Evolutionary conservation across 2,329 filamentous ascomycete genomes (phyloP), one percentile per base, ranked within the genome.

Genomic region (Fusarium clavum): DNA sequence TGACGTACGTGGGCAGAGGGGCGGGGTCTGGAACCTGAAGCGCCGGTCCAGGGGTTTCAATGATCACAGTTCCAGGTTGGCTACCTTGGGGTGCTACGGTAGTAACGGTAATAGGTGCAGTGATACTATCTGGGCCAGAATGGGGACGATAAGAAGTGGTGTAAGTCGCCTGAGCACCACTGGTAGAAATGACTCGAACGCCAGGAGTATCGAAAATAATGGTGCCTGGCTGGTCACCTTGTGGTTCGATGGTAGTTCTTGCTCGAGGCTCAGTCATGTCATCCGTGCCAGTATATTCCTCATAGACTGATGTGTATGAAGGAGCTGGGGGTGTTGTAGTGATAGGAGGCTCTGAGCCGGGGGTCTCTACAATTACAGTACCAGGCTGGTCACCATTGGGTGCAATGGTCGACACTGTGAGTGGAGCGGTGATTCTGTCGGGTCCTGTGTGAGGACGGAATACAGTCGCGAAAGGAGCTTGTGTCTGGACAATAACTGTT

Each of bases 201-300:
- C 32, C 57, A 22, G 67, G 67, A 6, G 67, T 70, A 14, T 71
- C 62, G 13, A 71, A 68, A 8, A 70, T 57, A 14, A 70, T 54
- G 7, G 67, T 70, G 4, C 67, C 63, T 4, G 67, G 67, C 29
- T 64, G 54, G 12, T 68, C 67, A 3, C 57, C 62, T 40, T 57
- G 51, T 5, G 67, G 67, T 12, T 67, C 24, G 14, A 70, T 64
- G 10, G 58, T 70, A 1, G 67, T 71, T 34, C 49, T 51, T 18
- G 52, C 47, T 10, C 59, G 27, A 5, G 51, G 40, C 12, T 34
- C 51, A 11, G 66, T 69, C 8, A 69, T 67, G 11, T 67, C 66
- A 24, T 44, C 60, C 10, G 66, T 51, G 4, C 66, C 66, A 25
- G 49, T 41, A 12, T 69, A 52, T 22, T 69, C 55, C 14, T 65